These are phyloP conservation scores for Aspergillus asperescens DNA, from an alignment of 495 filamentous ascomycete genomes.

Conservation along the genomic window DNA sequence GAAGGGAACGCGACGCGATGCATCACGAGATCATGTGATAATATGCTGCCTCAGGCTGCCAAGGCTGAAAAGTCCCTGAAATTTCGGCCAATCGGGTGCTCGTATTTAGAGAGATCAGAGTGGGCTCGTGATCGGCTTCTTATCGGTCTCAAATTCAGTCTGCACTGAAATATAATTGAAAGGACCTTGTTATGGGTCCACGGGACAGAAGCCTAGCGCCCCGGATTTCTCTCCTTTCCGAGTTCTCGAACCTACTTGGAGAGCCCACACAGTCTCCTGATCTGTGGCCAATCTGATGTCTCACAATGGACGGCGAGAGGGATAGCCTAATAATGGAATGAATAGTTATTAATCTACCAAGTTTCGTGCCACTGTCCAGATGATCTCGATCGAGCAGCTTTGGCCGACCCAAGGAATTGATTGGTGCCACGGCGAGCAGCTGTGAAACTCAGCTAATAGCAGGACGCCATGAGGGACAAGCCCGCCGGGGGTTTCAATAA, in stretches of 20 bases:
- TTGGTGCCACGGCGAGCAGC: conserved; percentile 7
- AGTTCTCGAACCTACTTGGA: background rate
- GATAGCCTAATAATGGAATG: too few species aligned
- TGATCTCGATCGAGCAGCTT: background rate
- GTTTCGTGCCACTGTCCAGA: background rate
- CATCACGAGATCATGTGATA: conserved; percentile 10
- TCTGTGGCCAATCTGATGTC: background rate
- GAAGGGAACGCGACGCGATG: conserved; percentile 8
- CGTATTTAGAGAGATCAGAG: background rate
- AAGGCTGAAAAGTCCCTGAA: background rate
- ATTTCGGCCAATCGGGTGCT: background rate
- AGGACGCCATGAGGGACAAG: conserved; percentile 5
- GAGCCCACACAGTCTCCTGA: background rate
- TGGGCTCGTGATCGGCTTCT: background rate
- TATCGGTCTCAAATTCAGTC: background rate
- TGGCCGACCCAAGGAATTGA: conserved; percentile 8
- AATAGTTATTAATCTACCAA: background rate
- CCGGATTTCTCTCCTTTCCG: conserved; percentile 1
- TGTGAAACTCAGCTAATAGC: conserved; percentile 28
- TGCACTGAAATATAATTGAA: background rate
- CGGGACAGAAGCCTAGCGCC: background rate
- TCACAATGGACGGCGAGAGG: background rate
- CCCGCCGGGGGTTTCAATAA: conserved; percentile 13
- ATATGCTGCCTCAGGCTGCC: background rate
- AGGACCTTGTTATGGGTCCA: too few species aligned